Percentiles rank a stretch among this genome's conserved stretches.
Conservation (phyloP, 805 yeast genomes). For the Yamadazyma insecticola region DNA sequence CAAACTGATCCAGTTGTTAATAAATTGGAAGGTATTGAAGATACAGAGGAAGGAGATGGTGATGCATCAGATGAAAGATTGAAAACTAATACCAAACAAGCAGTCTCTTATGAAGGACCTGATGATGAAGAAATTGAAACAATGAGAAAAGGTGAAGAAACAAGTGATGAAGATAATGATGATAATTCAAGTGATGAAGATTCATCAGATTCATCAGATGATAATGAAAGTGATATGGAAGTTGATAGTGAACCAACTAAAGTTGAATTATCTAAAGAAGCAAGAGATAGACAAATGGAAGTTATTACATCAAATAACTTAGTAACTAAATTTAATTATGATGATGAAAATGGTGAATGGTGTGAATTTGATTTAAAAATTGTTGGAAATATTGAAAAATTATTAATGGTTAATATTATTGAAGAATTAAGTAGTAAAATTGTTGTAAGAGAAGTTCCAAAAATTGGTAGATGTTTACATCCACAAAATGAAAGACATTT, state of each 20-base stretch:
- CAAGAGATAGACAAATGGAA: slow-evolving; percentile 81
- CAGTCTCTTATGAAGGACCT: slow-evolving; percentile 90
- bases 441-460: slow-evolving; percentile 88
- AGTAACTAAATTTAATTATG: slow-evolving; percentile 80
- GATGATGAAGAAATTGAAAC: slow-evolving; percentile 93
- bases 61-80: slow-evolving; percentile 59
- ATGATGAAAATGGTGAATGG: slow-evolving; percentile 86
- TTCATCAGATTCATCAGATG: slow-evolving; percentile 16
- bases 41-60: slow-evolving; percentile 49
- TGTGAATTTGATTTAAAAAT: slow-evolving; percentile 84
- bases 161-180: slow-evolving; percentile 63
- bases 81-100: slow-evolving; percentile 66
- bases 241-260: slow-evolving; percentile 16
- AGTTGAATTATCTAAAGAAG: slow-evolving; percentile 46
- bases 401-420: slow-evolving; percentile 94
- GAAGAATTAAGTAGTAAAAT: slow-evolving; percentile 87
- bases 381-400: slow-evolving; percentile 75
- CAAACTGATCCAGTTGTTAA: slow-evolving; percentile 38
- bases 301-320: slow-evolving; percentile 70
- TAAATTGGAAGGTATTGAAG: slow-evolving; percentile 15
- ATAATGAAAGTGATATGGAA: slow-evolving; percentile 31
- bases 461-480: slow-evolving; percentile 88
- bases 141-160: slow-evolving; percentile 77
- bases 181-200: slow-evolving; percentile 36
- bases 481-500: slow-evolving; percentile 77